phyloP scores from a whole-genome alignment of 306 rosid species.

The Rosa chinensis region DNA sequence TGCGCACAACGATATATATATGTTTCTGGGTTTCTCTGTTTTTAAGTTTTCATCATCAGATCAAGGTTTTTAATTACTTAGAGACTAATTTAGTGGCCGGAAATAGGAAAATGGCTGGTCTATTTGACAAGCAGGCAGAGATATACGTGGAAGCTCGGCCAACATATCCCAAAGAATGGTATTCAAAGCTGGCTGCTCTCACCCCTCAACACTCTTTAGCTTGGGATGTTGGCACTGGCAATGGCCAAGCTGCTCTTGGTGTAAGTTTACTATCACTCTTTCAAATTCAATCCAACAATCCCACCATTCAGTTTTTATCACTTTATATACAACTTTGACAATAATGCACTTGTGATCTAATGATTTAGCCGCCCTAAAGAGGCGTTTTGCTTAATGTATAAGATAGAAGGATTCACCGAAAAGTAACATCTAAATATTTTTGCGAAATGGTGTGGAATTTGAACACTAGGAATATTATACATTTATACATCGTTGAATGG shows the following conservation, averaged over 20 bases:
- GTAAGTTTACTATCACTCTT: constrained; percentile 15
- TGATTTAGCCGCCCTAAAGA: neutral
- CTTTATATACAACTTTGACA: neutral
- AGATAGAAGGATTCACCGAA: neutral
- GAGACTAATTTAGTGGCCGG: neutral
- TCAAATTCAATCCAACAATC: neutral
- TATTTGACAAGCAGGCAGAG: constrained; percentile 34
- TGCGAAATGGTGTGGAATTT: neutral
- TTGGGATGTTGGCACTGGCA: constrained; percentile 48
- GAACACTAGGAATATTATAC: neutral
- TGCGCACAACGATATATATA: no score
- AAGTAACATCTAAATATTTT: neutral
- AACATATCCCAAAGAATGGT: constrained; percentile 42
- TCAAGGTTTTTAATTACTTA: neutral
- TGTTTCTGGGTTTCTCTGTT: neutral
- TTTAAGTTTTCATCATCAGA: neutral
- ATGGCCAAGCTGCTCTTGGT: constrained; percentile 48
- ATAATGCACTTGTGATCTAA: neutral
- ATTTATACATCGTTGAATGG: neutral
- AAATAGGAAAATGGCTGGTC: constrained; percentile 31
- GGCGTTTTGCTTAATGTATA: neutral
- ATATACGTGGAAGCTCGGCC: constrained; percentile 34
- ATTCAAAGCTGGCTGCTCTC: constrained; percentile 38
- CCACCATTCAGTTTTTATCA: neutral
- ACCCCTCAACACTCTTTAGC: constrained; percentile 35